Conservation (phyloP, 352 stramenopile genomes). For the Globisporangium camurandrum region DNA sequence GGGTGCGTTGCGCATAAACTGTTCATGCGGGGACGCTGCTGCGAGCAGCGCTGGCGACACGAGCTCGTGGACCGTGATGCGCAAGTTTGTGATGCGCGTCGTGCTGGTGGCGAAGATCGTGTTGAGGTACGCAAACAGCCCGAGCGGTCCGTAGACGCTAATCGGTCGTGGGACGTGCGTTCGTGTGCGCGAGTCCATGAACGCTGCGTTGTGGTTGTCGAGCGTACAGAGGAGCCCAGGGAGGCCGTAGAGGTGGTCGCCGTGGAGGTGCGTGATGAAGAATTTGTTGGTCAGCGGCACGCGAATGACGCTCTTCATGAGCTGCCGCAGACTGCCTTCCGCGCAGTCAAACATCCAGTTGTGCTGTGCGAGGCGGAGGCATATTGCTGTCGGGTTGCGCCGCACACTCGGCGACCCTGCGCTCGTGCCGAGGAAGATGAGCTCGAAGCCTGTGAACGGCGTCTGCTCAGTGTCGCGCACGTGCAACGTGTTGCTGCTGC, state of each 20-base stretch:
- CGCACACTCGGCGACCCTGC: slow-evolving; percentile 64
- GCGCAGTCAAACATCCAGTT: slow-evolving; percentile 89
- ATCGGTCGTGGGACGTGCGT: slow-evolving; percentile 38
- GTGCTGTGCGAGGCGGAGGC: slow-evolving; percentile 47
- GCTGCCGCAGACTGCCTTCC: slow-evolving; percentile 68
- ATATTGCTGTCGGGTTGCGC: slow-evolving; percentile 54
- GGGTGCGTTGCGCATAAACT: slow-evolving; percentile 50
- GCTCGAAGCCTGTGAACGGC: slow-evolving; percentile 79
- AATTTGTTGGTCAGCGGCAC: slow-evolving; percentile 77
- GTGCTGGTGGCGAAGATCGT: slow-evolving; percentile 54
- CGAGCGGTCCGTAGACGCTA: slow-evolving; percentile 69
- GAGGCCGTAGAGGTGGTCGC: slow-evolving; percentile 81
- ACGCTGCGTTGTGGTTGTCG: slow-evolving; percentile 66
- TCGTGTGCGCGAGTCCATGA: slow-evolving; percentile 50
- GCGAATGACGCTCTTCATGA: slow-evolving; percentile 72
- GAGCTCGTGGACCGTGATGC: slow-evolving; percentile 70
- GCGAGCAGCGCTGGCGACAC: slow-evolving; percentile 41
- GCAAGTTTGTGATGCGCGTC: slow-evolving; percentile 61
- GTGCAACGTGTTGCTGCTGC: slow-evolving; percentile 52
- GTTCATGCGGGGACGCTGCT: slow-evolving; percentile 43
- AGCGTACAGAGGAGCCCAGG: slow-evolving; percentile 78
- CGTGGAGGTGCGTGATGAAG: slow-evolving; percentile 82
- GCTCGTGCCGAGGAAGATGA: slow-evolving; percentile 77
- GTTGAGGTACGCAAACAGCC: slow-evolving; percentile 75
- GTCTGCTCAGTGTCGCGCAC: slow-evolving; percentile 19